Percentiles rank a stretch among this genome's conserved stretches.
phyloP scores from a whole-genome alignment of 164 flowering plant genomes.

The Vitis amurensis region DNA sequence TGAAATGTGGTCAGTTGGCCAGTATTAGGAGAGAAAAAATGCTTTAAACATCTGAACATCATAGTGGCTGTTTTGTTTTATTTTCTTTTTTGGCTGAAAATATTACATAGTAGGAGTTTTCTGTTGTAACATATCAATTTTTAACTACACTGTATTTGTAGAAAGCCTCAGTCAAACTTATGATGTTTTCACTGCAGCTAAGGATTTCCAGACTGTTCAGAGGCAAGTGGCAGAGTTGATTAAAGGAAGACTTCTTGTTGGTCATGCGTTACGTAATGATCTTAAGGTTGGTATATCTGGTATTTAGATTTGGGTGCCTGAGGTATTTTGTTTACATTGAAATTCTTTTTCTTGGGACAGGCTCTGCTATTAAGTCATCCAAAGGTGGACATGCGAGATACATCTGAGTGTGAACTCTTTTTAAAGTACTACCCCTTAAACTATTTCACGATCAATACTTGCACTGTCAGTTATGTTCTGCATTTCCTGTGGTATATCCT shows the following conservation, averaged over 20 bases:
- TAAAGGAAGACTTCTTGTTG: conserved; percentile 83
- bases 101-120: too few relatives aligned
- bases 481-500: neutral
- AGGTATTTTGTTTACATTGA: neutral
- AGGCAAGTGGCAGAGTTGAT: conserved; percentile 74
- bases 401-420: conserved; percentile 73
- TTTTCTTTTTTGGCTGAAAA: too few relatives aligned
- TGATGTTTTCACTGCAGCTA: conserved; percentile 50
- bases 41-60: too few relatives aligned
- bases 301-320: conserved; percentile 7
- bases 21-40: too few relatives aligned
- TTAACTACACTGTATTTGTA: neutral
- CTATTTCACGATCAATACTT: neutral
- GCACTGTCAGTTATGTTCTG: neutral
- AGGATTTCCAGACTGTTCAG: conserved; percentile 71
- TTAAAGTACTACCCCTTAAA: conserved; percentile 41
- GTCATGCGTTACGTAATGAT: conserved; percentile 92
- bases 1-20: too few relatives aligned
- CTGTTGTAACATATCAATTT: neutral
- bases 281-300: conserved; percentile 53
- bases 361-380: conserved; percentile 83
- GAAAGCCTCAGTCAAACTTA: conserved; percentile 4
- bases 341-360: conserved; percentile 33
- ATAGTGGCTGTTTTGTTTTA: too few relatives aligned
- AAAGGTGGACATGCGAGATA: conserved; percentile 77